Evolutionary conservation across 2,329 filamentous ascomycete species (phyloP).

Genomic region (Penicillium sclerotigenum): DNA sequence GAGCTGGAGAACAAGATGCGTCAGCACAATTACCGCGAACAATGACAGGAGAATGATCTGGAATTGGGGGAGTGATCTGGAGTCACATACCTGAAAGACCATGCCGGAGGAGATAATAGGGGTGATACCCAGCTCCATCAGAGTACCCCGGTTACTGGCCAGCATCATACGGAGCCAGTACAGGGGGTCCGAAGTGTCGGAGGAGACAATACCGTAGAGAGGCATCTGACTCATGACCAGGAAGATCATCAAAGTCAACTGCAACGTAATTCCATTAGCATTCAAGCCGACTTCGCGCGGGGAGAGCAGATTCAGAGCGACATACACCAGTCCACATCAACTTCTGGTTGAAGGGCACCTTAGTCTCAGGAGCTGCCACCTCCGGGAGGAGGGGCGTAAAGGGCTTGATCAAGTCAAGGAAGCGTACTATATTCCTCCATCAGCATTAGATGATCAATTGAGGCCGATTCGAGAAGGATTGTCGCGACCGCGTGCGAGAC

Average conservation of each 20-base stretch:
- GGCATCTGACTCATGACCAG: constrained; percentile 99
- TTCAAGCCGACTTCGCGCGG: constrained; percentile 9
- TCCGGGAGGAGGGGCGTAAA: constrained; percentile 99
- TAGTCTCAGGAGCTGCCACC: constrained; percentile 97
- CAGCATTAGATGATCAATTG: constrained; percentile 31
- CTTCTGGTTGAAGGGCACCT: constrained; percentile 98
- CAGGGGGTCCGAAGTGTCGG: constrained; percentile 94
- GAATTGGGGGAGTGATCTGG: not conserved
- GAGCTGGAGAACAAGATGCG: constrained; percentile 52
- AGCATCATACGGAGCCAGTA: constrained; percentile 99
- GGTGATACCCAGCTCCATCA: constrained; percentile 96
- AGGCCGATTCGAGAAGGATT: constrained; percentile 12
- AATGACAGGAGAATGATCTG: not conserved
- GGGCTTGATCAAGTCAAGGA: constrained; percentile 99
- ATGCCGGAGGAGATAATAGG: constrained; percentile 99
- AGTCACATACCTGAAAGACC: constrained; percentile 78
- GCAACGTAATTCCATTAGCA: constrained; percentile 18
- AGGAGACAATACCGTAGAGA: constrained; percentile 97
- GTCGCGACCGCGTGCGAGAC: constrained; percentile 31
- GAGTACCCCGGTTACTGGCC: constrained; percentile 93
- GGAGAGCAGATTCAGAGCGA: constrained; percentile 17
- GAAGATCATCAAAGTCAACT: constrained; percentile 93
- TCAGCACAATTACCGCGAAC: constrained; percentile 15
- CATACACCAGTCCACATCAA: constrained; percentile 82
- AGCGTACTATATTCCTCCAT: constrained; percentile 67